A percentile compares a stretch with the other conserved stretches of the same genome.
Conservation (phyloP, 1,284 basidiomycete genomes). For the Butyriboletus pseudospeciosus region DNA sequence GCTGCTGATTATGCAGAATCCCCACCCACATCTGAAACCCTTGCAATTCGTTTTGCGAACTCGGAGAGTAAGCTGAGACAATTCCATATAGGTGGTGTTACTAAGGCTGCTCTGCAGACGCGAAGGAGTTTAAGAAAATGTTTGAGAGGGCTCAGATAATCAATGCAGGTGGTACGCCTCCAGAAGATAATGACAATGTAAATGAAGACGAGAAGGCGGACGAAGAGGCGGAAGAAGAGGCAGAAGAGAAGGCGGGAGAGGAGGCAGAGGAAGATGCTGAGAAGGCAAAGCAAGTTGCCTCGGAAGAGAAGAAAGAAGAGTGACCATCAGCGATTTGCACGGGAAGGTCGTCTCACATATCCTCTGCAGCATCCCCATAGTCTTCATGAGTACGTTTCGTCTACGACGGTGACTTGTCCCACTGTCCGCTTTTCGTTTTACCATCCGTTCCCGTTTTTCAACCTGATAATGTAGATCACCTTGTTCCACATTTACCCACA, state of each 20-base stretch:
- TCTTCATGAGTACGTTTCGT: slow-evolving; percentile 10
- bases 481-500: slow-evolving; percentile 27
- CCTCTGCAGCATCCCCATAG: slow-evolving; percentile 3
- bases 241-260: slow-evolving; percentile 17
- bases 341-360: not conserved
- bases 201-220: slow-evolving; percentile 33
- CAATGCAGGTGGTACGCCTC: slow-evolving; percentile 47
- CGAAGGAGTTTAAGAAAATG: slow-evolving; percentile 78
- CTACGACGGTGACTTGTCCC: slow-evolving; percentile 3
- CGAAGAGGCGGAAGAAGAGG: slow-evolving; percentile 27
- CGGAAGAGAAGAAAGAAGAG: slow-evolving; percentile 29
- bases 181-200: slow-evolving; percentile 28
- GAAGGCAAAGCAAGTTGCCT: slow-evolving; percentile 23
- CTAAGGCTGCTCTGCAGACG: slow-evolving; percentile 52
- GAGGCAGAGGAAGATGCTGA: slow-evolving; percentile 28
- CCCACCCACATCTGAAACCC: slow-evolving; percentile 86
- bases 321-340: slow-evolving; percentile 7
- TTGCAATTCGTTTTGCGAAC: slow-evolving; percentile 98
- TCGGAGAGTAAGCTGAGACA: slow-evolving; percentile 76
- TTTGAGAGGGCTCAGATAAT: slow-evolving; percentile 81
- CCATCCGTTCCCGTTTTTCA: slow-evolving; percentile 6
- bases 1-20: slow-evolving; percentile 91
- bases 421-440: slow-evolving; percentile 7
- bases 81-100: not conserved
- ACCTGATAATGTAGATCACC: slow-evolving; percentile 31